Conservation (phyloP, 208 protist genomes). For the Borovskyia barvae region DNA sequence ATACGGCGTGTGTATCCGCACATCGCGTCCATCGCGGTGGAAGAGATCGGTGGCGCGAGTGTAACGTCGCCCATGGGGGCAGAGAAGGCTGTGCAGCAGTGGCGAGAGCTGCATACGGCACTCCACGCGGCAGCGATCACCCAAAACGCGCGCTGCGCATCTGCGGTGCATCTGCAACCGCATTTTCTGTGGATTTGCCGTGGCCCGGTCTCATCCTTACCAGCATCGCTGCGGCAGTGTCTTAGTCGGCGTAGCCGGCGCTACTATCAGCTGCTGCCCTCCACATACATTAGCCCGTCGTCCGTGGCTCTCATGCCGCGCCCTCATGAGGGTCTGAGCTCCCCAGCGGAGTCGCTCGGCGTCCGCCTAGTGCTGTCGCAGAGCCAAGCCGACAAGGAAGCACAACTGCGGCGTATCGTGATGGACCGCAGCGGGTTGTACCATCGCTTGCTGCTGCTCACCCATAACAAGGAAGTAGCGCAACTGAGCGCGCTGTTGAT, state of each 20-base stretch:
- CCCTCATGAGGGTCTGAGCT: conserved; percentile 30
- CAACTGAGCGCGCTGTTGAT: conserved; percentile 45
- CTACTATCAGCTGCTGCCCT: conserved; percentile 65
- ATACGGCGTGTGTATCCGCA: conserved; percentile 27
- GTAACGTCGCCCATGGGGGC: neutral
- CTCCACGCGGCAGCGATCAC: conserved; percentile 3
- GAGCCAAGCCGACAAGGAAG: conserved; percentile 51
- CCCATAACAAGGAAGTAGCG: conserved; percentile 75
- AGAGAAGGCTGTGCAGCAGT: conserved; percentile 24
- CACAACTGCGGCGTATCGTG: conserved; percentile 48
- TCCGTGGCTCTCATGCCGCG: conserved; percentile 28
- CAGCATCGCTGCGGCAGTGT: conserved; percentile 31
- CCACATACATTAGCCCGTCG: conserved; percentile 19
- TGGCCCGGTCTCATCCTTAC: conserved; percentile 38
- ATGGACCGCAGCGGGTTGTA: conserved; percentile 34
- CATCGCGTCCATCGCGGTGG: conserved; percentile 34
- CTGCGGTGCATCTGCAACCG: conserved; percentile 14
- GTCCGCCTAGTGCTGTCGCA: conserved; percentile 48
- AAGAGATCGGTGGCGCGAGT: conserved; percentile 28
- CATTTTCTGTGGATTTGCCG: conserved; percentile 57
- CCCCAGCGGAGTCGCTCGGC: conserved; percentile 42
- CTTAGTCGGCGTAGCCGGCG: conserved; percentile 60
- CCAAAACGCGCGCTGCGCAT: conserved; percentile 18
- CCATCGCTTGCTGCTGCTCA: conserved; percentile 56
- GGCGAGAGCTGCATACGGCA: conserved; percentile 8